A percentile compares a stretch with the other conserved stretches of the same genome.
These are phyloP conservation scores for Colletotrichum acutatum DNA, from an alignment of 2,329 filamentous ascomycete genomes.

Conservation along the genomic window DNA sequence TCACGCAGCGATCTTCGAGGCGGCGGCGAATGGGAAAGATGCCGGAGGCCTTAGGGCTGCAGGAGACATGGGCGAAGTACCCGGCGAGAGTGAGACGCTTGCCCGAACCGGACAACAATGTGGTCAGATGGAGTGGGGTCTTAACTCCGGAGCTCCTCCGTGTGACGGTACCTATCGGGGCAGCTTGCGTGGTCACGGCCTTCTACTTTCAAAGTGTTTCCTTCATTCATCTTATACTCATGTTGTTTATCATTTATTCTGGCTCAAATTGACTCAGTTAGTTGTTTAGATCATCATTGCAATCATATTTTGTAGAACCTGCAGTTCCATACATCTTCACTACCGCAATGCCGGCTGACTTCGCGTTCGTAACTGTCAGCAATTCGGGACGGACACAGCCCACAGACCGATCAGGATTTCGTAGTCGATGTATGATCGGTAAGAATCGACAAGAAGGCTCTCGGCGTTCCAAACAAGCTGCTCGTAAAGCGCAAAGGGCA, in stretches of 20 bases:
- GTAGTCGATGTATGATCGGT: constrained; percentile 14
- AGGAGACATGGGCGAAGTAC: neutral
- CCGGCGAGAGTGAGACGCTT: neutral
- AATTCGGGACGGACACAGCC: neutral
- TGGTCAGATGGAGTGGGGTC: neutral
- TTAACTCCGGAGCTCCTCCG: neutral
- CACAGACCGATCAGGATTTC: constrained; percentile 11
- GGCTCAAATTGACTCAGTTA: neutral
- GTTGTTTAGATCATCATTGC: neutral
- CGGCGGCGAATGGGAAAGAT: neutral
- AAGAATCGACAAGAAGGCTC: constrained; percentile 7
- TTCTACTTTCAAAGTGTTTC: neutral
- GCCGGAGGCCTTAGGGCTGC: neutral
- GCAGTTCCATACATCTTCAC: neutral
- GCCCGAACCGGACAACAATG: neutral
- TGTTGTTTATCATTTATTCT: neutral
- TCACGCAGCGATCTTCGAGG: neutral
- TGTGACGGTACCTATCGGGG: neutral
- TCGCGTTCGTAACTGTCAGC: neutral
- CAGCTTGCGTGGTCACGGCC: neutral
- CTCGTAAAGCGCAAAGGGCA: neutral
- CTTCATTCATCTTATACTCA: neutral
- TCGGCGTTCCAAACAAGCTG: neutral
- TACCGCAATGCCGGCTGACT: neutral
- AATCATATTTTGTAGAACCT: neutral